These are phyloP conservation scores for Phytophthora aleatoria DNA, from an alignment of 352 stramenopile genomes.

Conservation along the genomic window DNA sequence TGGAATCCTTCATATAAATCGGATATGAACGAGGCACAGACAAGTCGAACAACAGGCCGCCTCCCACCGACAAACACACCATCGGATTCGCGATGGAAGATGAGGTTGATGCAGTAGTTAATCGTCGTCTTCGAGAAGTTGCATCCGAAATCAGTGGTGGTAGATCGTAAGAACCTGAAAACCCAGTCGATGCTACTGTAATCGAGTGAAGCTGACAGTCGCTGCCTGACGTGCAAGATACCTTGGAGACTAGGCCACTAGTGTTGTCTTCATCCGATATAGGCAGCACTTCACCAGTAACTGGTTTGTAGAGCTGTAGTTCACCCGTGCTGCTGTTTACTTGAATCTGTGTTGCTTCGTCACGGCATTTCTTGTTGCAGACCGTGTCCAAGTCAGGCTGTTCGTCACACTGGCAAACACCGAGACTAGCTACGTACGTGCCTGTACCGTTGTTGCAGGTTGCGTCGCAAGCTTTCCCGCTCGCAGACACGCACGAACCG, in stretches of 20 bases:
- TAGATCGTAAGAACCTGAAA: conserved; percentile 70
- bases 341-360: conserved; percentile 51
- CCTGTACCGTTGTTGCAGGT: conserved; percentile 76
- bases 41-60: conserved; percentile 91
- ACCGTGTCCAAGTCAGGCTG: conserved; percentile 73
- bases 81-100: conserved; percentile 83
- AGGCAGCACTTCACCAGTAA: conserved; percentile 30
- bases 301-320: conserved; percentile 71
- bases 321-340: conserved; percentile 59
- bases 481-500: conserved; percentile 66
- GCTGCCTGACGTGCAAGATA: conserved; percentile 41
- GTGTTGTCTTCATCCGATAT: conserved; percentile 19
- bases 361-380: conserved; percentile 82
- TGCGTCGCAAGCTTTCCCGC: conserved; percentile 47
- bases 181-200: conserved; percentile 49
- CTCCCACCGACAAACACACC: conserved; percentile 79
- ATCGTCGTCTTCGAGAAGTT: conserved; percentile 22
- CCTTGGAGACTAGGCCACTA: conserved; percentile 50
- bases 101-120: conserved; percentile 24
- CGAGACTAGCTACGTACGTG: conserved; percentile 74
- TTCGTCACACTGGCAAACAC: conserved; percentile 88
- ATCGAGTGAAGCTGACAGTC: conserved; percentile 68
- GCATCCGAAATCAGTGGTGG: conserved; percentile 23
- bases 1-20: conserved; percentile 94
- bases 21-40: conserved; percentile 79